phyloP scores from a whole-genome alignment of 1,139 yeast species.

The Schwanniomyces etchellsii region DNA sequence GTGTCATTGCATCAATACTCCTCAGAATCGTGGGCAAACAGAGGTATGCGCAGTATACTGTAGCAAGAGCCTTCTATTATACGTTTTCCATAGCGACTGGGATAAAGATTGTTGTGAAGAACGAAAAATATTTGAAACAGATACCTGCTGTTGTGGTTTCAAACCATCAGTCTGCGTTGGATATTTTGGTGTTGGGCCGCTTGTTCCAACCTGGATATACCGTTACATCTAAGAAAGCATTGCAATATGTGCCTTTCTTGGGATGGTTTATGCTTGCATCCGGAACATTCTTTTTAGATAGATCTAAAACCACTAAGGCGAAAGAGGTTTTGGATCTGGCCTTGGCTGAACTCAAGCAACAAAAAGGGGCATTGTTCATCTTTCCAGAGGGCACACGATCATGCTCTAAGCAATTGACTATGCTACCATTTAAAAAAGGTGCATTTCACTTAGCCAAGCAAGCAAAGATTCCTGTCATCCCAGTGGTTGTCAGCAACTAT shows the following conservation, averaged over 20 bases:
- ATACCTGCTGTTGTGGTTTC: constrained; percentile 82
- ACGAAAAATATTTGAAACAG: constrained; percentile 45
- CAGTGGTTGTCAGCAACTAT: constrained; percentile 82
- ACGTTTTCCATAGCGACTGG: constrained; percentile 60
- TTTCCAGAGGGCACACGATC: constrained; percentile 98
- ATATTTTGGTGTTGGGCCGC: constrained; percentile 71
- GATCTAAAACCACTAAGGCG: constrained; percentile 74
- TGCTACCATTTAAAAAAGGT: constrained; percentile 92
- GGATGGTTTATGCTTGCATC: constrained; percentile 95
- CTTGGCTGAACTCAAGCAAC: constrained; percentile 48
- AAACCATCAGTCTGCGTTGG: constrained; percentile 90
- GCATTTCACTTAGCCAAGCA: constrained; percentile 96
- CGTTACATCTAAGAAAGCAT: constrained; percentile 84
- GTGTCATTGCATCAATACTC: constrained; percentile 69
- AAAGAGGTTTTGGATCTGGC: constrained; percentile 70
- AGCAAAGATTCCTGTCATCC: constrained; percentile 84
- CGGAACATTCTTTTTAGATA: constrained; percentile 87
- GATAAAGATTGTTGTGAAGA: constrained; percentile 60
- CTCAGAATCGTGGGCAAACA: constrained; percentile 68
- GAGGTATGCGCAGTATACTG: constrained; percentile 81
- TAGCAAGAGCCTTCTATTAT: constrained; percentile 75
- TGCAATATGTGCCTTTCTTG: constrained; percentile 82
- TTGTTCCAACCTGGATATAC: constrained; percentile 86
- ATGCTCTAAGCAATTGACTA: constrained; percentile 55
- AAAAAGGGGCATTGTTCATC: constrained; percentile 70